Evolutionary conservation across 1,139 yeast genomes (phyloP).

Genomic region (Taphrina communis): DNA sequence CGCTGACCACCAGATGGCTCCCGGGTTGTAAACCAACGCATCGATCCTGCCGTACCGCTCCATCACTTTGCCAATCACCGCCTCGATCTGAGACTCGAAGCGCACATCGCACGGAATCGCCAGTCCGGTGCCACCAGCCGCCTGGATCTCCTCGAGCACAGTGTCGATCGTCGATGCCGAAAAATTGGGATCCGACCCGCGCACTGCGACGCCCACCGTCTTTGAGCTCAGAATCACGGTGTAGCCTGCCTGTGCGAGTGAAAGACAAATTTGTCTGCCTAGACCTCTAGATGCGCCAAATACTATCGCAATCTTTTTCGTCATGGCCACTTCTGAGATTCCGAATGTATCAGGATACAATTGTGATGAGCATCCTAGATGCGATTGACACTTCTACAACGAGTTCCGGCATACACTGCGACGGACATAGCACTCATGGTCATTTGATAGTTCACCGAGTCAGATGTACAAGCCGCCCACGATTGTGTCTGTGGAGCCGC

Average conservation of each 20-base stretch:
- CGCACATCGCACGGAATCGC: slow-evolving; percentile 28
- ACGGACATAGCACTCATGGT: too few relatives aligned
- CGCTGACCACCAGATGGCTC: slow-evolving; percentile 33
- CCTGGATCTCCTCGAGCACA: slow-evolving; percentile 13
- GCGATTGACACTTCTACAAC: too few relatives aligned
- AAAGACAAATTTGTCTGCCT: slow-evolving; percentile 25
- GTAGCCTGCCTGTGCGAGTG: slow-evolving; percentile 29
- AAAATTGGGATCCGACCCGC: slow-evolving; percentile 13
- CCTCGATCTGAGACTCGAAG: slow-evolving; percentile 5
- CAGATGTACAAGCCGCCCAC: too few relatives aligned
- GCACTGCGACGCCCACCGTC: background rate
- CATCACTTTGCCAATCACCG: slow-evolving; percentile 4
- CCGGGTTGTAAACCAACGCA: slow-evolving; percentile 25
- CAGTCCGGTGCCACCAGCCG: background rate
- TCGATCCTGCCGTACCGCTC: slow-evolving; percentile 16
- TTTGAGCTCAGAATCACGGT: slow-evolving; percentile 25
- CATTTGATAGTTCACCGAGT: too few relatives aligned
- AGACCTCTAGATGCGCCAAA: slow-evolving; percentile 30
- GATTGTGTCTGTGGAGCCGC: too few relatives aligned
- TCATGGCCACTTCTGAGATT: background rate
- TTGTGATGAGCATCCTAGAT: too few relatives aligned
- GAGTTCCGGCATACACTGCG: too few relatives aligned
- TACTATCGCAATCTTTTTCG: slow-evolving; percentile 12
- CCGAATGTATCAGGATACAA: too few relatives aligned
- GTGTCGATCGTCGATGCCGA: slow-evolving; percentile 25